These are phyloP conservation scores for Candida anutae DNA, from an alignment of 1,139 yeast species.

Conservation along the genomic window DNA sequence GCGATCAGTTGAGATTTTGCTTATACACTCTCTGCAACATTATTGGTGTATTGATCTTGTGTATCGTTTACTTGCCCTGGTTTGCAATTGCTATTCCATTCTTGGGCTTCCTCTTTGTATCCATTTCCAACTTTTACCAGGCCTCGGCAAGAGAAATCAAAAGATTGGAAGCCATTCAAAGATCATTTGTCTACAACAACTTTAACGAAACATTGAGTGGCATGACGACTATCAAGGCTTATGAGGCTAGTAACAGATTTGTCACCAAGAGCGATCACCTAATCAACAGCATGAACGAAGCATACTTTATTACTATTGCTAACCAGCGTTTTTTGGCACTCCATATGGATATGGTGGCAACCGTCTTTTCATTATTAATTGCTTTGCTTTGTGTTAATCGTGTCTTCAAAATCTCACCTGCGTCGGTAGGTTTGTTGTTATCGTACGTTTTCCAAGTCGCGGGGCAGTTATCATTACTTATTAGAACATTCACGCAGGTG, in stretches of 20 bases:
- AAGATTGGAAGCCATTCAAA: constrained; percentile 68
- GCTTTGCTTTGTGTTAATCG: constrained; percentile 56
- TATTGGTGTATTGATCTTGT: constrained; percentile 56
- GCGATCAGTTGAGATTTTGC: constrained; percentile 49
- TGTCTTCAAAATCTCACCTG: constrained; percentile 53
- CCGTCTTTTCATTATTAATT: constrained; percentile 34
- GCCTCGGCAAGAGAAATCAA: constrained; percentile 75
- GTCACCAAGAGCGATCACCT: constrained; percentile 38
- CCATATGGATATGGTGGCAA: constrained; percentile 45
- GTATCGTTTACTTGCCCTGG: constrained; percentile 65
- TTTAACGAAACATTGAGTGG: constrained; percentile 74
- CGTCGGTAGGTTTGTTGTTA: constrained; percentile 66
- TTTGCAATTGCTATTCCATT: constrained; percentile 40
- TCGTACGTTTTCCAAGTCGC: constrained; percentile 50
- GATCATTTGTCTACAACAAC: constrained; percentile 73
- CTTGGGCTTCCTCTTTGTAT: constrained; percentile 25
- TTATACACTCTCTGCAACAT: constrained; percentile 46
- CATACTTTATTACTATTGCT: constrained; percentile 57
- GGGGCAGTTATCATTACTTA: constrained; percentile 37
- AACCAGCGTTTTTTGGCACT: constrained; percentile 76
- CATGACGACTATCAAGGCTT: constrained; percentile 61
- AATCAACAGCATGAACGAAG: constrained; percentile 62
- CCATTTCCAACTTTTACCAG: constrained; percentile 46
- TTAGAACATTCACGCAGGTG: constrained; percentile 54
- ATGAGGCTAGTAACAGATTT: constrained; percentile 43